Evolutionary conservation across 2,329 filamentous ascomycete genomes (phyloP).

Genomic region (Fusarium ambrosium): DNA sequence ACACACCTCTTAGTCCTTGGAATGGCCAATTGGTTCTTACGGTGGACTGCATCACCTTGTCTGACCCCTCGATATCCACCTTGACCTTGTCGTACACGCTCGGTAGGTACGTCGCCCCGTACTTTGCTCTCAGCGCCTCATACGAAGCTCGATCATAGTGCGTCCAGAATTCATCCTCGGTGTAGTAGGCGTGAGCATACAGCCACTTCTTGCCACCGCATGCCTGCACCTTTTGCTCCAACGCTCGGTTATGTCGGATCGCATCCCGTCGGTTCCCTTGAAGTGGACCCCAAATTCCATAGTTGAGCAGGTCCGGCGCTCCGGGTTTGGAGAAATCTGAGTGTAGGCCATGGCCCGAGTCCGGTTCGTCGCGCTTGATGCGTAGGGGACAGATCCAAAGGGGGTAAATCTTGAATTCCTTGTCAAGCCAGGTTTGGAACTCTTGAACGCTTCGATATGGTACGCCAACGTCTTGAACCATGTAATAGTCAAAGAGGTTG

Average conservation of each 20-base stretch:
- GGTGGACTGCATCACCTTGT: slow-evolving; percentile 49
- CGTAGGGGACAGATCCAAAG: slow-evolving; percentile 69
- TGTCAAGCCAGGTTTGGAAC: slow-evolving; percentile 64
- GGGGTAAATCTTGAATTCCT: slow-evolving; percentile 63
- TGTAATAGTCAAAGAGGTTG: slow-evolving; percentile 69
- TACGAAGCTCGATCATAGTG: slow-evolving; percentile 73
- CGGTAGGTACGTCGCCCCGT: slow-evolving; percentile 70
- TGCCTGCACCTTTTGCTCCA: slow-evolving; percentile 71
- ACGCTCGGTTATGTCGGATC: slow-evolving; percentile 67
- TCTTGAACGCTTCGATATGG: slow-evolving; percentile 58
- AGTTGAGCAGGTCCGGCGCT: slow-evolving; percentile 66
- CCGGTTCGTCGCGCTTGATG: slow-evolving; percentile 57
- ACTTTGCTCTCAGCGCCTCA: slow-evolving; percentile 68
- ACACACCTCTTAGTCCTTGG: slow-evolving; percentile 61
- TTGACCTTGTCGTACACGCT: slow-evolving; percentile 78
- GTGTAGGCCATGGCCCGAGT: slow-evolving; percentile 62
- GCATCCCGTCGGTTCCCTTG: slow-evolving; percentile 59
- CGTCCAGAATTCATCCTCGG: slow-evolving; percentile 76
- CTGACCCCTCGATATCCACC: slow-evolving; percentile 58
- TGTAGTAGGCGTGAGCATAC: slow-evolving; percentile 78
- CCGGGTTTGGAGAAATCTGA: slow-evolving; percentile 58
- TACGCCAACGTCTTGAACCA: slow-evolving; percentile 74
- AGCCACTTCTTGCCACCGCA: slow-evolving; percentile 77
- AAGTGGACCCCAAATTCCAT: slow-evolving; percentile 72
- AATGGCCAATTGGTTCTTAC: slow-evolving; percentile 57